These are phyloP conservation scores for Fusarium decemcellulare DNA, from an alignment of 2,329 filamentous ascomycete genomes.

Conservation along the genomic window DNA sequence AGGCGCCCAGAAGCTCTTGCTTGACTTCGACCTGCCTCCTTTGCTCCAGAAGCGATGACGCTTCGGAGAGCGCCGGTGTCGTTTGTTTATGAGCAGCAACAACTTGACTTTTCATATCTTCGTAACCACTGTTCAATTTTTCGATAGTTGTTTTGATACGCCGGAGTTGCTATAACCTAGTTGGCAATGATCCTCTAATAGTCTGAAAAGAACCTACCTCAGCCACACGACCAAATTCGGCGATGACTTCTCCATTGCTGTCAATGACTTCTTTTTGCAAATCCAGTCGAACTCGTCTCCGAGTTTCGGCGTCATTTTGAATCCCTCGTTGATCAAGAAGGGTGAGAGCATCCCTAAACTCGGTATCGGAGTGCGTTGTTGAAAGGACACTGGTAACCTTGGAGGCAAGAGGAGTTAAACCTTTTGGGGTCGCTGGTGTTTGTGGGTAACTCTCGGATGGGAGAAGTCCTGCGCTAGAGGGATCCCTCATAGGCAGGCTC, in stretches of 20 bases:
- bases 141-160: slow-evolving; percentile 85
- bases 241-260: slow-evolving; percentile 90
- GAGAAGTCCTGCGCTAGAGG: slow-evolving; percentile 66
- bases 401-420: slow-evolving; percentile 79
- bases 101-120: slow-evolving; percentile 85
- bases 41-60: slow-evolving; percentile 79
- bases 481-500: slow-evolving; percentile 41
- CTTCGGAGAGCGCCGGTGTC: slow-evolving; percentile 81
- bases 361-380: slow-evolving; percentile 91
- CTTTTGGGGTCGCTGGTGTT: slow-evolving; percentile 71
- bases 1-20: slow-evolving; percentile 81
- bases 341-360: slow-evolving; percentile 87
- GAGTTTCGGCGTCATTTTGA: slow-evolving; percentile 81
- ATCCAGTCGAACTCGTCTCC: slow-evolving; percentile 84
- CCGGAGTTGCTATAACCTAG: slow-evolving; percentile 79
- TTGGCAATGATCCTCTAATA: slow-evolving; percentile 29
- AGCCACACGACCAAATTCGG: slow-evolving; percentile 90
- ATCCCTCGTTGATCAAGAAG: slow-evolving; percentile 81
- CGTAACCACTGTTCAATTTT: slow-evolving; percentile 83
- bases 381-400: slow-evolving; percentile 90
- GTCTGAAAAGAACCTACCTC: slow-evolving; percentile 72
- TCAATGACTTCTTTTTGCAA: slow-evolving; percentile 94
- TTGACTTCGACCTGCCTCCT: slow-evolving; percentile 83
- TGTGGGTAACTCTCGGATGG: slow-evolving; percentile 88
- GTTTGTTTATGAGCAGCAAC: slow-evolving; percentile 82